Evolutionary conservation across 352 stramenopile genomes (phyloP).

Genomic region (Blastocystis sp.): DNA sequence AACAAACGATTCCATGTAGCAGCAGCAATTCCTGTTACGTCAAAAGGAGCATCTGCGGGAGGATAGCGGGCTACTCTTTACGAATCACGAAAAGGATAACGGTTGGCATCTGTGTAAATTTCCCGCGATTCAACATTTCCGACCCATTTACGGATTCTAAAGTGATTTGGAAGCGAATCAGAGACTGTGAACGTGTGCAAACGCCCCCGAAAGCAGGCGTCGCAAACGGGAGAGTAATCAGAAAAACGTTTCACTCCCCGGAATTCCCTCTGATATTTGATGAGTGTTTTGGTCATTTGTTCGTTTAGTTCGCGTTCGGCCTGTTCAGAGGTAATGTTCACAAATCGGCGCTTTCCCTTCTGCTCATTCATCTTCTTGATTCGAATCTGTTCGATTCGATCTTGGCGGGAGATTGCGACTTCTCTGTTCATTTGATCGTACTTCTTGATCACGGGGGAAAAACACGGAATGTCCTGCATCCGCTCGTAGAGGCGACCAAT

Average conservation of each 20-base stretch:
- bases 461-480: background rate
- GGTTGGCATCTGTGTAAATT: constrained; percentile 14
- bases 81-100: background rate
- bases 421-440: background rate
- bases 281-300: no score
- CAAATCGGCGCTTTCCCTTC: background rate
- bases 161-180: background rate
- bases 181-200: background rate
- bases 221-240: background rate
- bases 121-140: background rate
- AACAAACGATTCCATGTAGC: constrained; percentile 21
- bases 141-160: constrained; percentile 1
- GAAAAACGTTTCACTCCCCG: background rate
- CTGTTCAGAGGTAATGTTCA: background rate
- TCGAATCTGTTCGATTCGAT: background rate
- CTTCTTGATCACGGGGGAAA: background rate
- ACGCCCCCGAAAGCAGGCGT: background rate
- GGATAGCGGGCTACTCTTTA: background rate
- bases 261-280: background rate
- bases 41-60: background rate
- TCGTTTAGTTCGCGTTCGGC: background rate
- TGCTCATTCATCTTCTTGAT: background rate
- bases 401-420: background rate
- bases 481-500: background rate
- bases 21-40: constrained; percentile 12